Percentiles rank a stretch among this genome's conserved stretches.
phyloP scores from a whole-genome alignment of 768 basidiomycete species.

The Piloderma croceum region DNA sequence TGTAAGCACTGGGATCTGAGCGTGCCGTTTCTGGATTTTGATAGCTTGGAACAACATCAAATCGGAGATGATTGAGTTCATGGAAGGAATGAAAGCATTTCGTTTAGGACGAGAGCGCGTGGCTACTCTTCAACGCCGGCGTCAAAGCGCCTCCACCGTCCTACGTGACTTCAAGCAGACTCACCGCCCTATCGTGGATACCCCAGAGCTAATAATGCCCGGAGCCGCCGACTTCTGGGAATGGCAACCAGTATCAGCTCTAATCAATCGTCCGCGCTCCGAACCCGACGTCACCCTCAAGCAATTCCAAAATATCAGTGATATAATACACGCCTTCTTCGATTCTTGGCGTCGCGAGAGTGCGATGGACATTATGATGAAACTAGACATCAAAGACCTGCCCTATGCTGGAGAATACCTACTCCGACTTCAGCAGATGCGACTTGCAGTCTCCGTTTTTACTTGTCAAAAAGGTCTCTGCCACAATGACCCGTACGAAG shows the following conservation, averaged over 20 bases:
- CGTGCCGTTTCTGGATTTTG: background rate
- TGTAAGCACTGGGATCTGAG: no score
- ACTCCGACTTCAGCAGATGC: no score
- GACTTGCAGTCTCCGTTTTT: background rate
- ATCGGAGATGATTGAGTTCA: constrained; percentile 6
- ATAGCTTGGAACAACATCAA: constrained; percentile 10
- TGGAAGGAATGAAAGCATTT: constrained; percentile 9
- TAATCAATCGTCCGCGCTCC: constrained; percentile 1
- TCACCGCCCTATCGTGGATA: background rate
- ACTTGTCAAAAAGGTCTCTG: background rate
- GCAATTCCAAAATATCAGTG: background rate
- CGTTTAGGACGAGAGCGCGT: constrained; percentile 8
- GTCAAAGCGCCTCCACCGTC: background rate
- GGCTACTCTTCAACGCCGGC: background rate
- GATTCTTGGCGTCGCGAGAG: background rate
- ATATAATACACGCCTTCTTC: background rate
- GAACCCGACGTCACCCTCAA: background rate
- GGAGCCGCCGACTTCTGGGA: constrained; percentile 2
- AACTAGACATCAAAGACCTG: background rate
- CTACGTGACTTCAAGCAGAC: constrained; percentile 1
- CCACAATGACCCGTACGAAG: background rate
- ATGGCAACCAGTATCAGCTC: background rate
- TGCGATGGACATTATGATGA: background rate
- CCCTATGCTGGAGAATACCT: no score
- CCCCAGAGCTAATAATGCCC: background rate